Evolutionary conservation across 2,329 filamentous ascomycete genomes (phyloP), one percentile per base, ranked within the genome.

Genomic region (Aspergillus melleus): DNA sequence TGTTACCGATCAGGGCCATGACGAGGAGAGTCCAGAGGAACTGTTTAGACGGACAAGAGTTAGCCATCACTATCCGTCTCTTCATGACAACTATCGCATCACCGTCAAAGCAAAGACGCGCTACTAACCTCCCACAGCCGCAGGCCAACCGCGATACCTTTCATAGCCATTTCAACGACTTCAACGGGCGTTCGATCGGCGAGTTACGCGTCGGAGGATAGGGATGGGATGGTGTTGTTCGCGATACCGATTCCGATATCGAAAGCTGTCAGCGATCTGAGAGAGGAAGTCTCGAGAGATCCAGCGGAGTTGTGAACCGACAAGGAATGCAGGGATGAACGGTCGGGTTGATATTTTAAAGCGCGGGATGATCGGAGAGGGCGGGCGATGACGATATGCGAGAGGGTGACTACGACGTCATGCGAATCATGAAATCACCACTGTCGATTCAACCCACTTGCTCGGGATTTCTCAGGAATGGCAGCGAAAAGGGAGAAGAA

Each of bases 1-100:
- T 86, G 79, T 88, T 86, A 66, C 85, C 86, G 66, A 86, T 72
- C 50, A 89, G 78, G 12, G 84, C 80, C 78, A 88, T 84, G 69
- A 88, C 74, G 68, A 89, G 79, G 58, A 88, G 71, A 36, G 84
- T 79, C 76, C 81, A 87, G 68, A 87, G 53, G 74, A 88, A 84
- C 85, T 88, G 42, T 19, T 14, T 4, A 2, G 14, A 46, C 8
- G 4, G 11, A 49, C 16, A n/a, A 11, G 22, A 52, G 54, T 67
- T 51, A 56, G 59, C 46, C 29, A n/a, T 52, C 53, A n/a, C 11
- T 26, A 29, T 19, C 19, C 16, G 30, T 16, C 5, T 2, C 11
- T 8, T 36, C 30, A 14, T 36, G 26, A 4, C 26, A 1, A 29
- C 9, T 2, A 9, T 29, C 6, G 9, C 26, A 29, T 2, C 26